A percentile compares a stretch with the other conserved stretches of the same genome.
These are phyloP conservation scores for Flueggea neowawraea DNA, from an alignment of 441 rosid genomes.

Conservation along the genomic window DNA sequence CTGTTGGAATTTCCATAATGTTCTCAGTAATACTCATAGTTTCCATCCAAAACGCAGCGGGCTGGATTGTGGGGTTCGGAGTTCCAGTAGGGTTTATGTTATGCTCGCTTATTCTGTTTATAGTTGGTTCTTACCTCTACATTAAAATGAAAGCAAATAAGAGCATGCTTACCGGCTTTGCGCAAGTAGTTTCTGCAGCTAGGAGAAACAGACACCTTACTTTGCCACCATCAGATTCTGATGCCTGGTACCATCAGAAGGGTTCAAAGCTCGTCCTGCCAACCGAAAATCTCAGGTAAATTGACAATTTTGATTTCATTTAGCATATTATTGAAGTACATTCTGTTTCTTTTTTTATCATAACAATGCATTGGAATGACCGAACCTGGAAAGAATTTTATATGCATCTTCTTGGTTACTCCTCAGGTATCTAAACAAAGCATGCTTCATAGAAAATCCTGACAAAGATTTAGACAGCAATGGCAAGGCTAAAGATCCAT, in stretches of 20 bases:
- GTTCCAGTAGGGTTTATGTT: constrained; percentile 31
- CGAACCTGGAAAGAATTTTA: too few relatives aligned
- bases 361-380: too few relatives aligned
- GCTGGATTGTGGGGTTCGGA: constrained; percentile 39
- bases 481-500: constrained; percentile 15
- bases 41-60: constrained; percentile 21
- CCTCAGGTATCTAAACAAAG: constrained; percentile 41
- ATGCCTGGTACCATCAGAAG: constrained; percentile 19
- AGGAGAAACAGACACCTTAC: constrained; percentile 22
- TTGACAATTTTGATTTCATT: too few relatives aligned
- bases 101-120: constrained; percentile 16
- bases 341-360: too few relatives aligned
- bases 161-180: constrained; percentile 29
- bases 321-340: too few relatives aligned
- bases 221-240: constrained; percentile 16
- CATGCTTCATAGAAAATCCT: constrained; percentile 28
- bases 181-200: constrained; percentile 24
- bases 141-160: constrained; percentile 23
- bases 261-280: constrained; percentile 34
- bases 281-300: constrained; percentile 35
- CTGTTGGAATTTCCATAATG: constrained; percentile 32
- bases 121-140: constrained; percentile 24
- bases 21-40: constrained; percentile 20
- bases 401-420: too few relatives aligned
- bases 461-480: constrained; percentile 13